Percentiles rank a stretch among this genome's conserved stretches.
These are phyloP conservation scores for Tricholoma saponaceum DNA, from an alignment of 768 basidiomycete genomes.

Conservation along the genomic window DNA sequence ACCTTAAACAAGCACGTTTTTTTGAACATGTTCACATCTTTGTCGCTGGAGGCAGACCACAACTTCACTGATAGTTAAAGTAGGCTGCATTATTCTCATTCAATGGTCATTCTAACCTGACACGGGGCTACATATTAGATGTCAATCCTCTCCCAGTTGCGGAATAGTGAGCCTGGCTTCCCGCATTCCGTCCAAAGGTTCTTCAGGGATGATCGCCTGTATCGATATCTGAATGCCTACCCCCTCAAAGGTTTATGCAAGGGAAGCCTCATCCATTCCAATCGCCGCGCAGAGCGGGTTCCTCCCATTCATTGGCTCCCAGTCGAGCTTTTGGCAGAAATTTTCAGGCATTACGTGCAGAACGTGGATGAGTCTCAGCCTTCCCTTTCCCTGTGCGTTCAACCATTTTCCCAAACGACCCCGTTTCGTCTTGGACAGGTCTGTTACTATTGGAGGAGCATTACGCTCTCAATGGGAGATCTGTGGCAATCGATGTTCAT, in stretches of 20 bases:
- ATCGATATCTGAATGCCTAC: not conserved
- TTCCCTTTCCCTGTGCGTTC: not conserved
- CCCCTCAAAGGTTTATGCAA: not conserved
- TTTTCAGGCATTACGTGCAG: slow-evolving; percentile 1
- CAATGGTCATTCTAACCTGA: not conserved
- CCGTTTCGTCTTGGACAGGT: slow-evolving; percentile 17
- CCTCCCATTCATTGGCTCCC: slow-evolving; percentile 4
- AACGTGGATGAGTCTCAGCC: not conserved
- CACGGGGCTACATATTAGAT: not conserved
- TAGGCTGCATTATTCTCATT: not conserved
- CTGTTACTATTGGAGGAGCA: slow-evolving; percentile 15
- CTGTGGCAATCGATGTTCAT: slow-evolving; percentile 17
- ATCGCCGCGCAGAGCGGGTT: not conserved
- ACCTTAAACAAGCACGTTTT: not conserved
- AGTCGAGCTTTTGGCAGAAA: not conserved
- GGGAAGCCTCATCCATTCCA: not conserved
- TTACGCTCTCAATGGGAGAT: slow-evolving; percentile 6
- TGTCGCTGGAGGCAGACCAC: not conserved
- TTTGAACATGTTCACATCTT: not conserved
- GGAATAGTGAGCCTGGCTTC: not conserved
- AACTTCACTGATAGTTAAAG: not conserved
- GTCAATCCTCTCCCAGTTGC: not conserved
- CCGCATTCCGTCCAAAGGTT: not conserved
- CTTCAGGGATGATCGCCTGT: not conserved
- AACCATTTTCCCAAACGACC: not conserved